phyloP scores from a whole-genome alignment of 169 alveolate species.

The Cryptosporidium muris region DNA sequence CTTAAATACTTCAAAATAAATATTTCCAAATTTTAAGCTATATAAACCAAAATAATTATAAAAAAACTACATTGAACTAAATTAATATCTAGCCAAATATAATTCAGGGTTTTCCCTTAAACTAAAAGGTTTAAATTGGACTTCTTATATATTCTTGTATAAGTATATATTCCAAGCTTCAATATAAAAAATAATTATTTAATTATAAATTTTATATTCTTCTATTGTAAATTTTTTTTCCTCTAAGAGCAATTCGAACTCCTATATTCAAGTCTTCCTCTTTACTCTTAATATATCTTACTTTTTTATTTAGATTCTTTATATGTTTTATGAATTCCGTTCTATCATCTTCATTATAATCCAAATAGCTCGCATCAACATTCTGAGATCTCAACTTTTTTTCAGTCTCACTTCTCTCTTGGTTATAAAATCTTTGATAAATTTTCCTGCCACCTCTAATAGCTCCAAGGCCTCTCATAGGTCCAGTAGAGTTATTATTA shows the following conservation, averaged over 20 bases:
- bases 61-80: not conserved
- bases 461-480: constrained; percentile 47
- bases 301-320: constrained; percentile 1
- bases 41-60: not conserved
- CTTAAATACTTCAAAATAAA: not conserved
- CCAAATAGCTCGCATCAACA: constrained; percentile 29
- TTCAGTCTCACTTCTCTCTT: constrained; percentile 14
- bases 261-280: constrained; percentile 18
- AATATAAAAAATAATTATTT: not conserved
- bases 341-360: constrained; percentile 31
- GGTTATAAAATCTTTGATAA: constrained; percentile 1
- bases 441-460: constrained; percentile 68
- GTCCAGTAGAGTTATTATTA: constrained; percentile 17
- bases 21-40: not conserved
- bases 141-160: not conserved
- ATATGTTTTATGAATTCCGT: not conserved
- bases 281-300: constrained; percentile 1
- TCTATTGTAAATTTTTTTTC: not conserved
- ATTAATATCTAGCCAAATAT: too few relatives aligned
- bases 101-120: too few relatives aligned
- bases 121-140: too few relatives aligned
- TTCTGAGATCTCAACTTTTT: constrained; percentile 23
- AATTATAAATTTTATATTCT: not conserved
- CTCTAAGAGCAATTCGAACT: constrained; percentile 44
- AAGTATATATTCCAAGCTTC: not conserved